Evolutionary conservation across 345 rosid species (phyloP).

Genomic region (Eucalyptus regnans): DNA sequence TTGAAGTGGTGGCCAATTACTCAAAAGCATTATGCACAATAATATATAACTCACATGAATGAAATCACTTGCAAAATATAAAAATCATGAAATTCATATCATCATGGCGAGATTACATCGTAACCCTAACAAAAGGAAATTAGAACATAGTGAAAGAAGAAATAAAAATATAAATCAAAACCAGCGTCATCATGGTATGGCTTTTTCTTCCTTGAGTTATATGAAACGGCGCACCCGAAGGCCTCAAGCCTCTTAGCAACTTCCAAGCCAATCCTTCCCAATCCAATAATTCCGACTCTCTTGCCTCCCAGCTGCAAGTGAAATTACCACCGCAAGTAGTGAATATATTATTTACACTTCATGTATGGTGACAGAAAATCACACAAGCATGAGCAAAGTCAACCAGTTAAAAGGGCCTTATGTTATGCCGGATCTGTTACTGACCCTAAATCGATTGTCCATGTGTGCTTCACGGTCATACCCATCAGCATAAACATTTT

Average conservation of each 20-base stretch:
- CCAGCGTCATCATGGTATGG: not conserved
- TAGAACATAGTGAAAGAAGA: too few relatives aligned
- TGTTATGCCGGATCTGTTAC: not conserved
- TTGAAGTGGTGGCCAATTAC: too few relatives aligned
- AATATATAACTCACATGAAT: too few relatives aligned
- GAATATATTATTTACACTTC: not conserved
- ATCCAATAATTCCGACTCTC: slow-evolving; percentile 36
- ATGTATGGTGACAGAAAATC: not conserved
- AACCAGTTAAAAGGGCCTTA: not conserved
- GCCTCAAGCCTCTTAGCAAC: slow-evolving; percentile 31
- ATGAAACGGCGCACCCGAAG: slow-evolving; percentile 26
- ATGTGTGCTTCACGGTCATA: not conserved
- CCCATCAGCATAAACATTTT: not conserved
- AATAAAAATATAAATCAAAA: too few relatives aligned
- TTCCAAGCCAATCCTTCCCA: slow-evolving; percentile 29
- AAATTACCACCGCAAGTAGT: not conserved
- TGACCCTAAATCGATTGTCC: not conserved
- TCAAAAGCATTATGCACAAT: too few relatives aligned
- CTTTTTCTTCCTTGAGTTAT: slow-evolving; percentile 10
- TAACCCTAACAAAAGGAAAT: too few relatives aligned
- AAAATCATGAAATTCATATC: too few relatives aligned
- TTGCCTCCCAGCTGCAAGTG: slow-evolving; percentile 26
- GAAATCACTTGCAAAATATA: too few relatives aligned
- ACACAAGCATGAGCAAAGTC: not conserved
- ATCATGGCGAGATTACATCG: too few relatives aligned